Evolutionary conservation across 495 filamentous ascomycete genomes (phyloP), one percentile per base, ranked within the genome.

Genomic region (Tuber melanosporum): DNA sequence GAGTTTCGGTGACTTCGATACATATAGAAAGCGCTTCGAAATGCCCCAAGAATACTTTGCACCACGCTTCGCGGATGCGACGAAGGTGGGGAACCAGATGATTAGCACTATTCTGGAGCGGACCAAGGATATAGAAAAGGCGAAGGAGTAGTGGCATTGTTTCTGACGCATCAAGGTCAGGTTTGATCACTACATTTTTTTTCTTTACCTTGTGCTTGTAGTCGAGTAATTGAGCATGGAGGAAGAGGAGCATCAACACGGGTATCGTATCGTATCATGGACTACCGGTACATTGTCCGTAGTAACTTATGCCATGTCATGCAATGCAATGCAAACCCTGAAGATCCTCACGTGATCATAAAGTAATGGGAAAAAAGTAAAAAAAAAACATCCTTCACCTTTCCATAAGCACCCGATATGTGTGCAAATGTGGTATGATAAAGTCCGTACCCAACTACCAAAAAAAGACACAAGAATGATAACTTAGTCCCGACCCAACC

Each of bases 21-120:
- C 91, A 42, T 99, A 97, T 87, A 88, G 91, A 73, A 91, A 95
- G 86, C 89, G 95, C 74, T 99, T 99, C 81, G 89, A 94, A 82
- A 89, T 89, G 76, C 96, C 94, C 77, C 93, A 97, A 84, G 85
- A 86, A 80, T 98, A 97, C 87, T 99, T 99, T 85, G 90, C 93
- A 84, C 92, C 92, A 8, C 86, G 94, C 71, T 98, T 98, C 84
- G 87, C 89, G 1, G 94, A 94, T 79, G 95, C 95, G 10, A 91
- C 89, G 39, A 91, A 88, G 82, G 86, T 99, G 36, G 95, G 95
- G 7, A 97, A 98, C 82, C 91, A 94, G 81, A 99, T 99, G 95
- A 97, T 98, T 84, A 93, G 90, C 87, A 94, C 93, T 19, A 97
- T 99, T 72, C 85, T 97, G 77, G 93, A 94, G 85, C 95, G 94